phyloP scores from a whole-genome alignment of 2,329 filamentous ascomycete species.

The Cercospora berteroae region DNA sequence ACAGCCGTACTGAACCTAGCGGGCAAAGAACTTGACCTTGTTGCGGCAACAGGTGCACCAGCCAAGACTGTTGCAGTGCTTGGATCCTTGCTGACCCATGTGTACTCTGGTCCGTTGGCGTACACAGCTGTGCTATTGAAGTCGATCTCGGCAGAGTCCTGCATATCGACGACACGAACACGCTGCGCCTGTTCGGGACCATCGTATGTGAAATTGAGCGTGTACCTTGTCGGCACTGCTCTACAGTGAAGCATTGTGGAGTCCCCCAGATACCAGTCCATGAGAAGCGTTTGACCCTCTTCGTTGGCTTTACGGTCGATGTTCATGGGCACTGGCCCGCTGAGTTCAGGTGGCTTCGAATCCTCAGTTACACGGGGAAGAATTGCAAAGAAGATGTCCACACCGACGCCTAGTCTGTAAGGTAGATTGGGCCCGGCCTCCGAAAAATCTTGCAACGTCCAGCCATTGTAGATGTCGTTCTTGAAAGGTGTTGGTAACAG shows the following conservation, averaged over 20 bases:
- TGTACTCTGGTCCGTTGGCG: background rate
- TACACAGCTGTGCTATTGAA: constrained; percentile 2
- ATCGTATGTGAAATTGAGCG: constrained; percentile 10
- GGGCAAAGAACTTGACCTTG: background rate
- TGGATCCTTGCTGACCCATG: background rate
- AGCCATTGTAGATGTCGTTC: background rate
- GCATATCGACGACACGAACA: background rate
- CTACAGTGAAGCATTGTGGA: constrained; percentile 13
- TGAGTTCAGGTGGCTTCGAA: background rate
- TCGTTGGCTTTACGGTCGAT: background rate
- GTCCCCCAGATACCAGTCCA: constrained; percentile 15
- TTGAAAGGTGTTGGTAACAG: background rate
- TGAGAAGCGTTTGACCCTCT: background rate
- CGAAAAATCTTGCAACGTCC: background rate
- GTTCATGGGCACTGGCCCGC: background rate
- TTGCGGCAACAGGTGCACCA: background rate
- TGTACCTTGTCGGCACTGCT: constrained; percentile 1
- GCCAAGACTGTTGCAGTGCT: background rate
- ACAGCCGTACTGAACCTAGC: background rate
- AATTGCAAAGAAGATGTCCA: background rate
- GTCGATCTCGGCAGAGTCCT: background rate
- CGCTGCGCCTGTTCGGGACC: constrained; percentile 10
- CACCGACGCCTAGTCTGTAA: background rate
- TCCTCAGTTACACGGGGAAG: background rate
- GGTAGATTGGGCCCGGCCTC: background rate